Evolutionary conservation across 805 yeast genomes (phyloP), one percentile per base, ranked within the genome.

Genomic region (Saturnispora diversa): DNA sequence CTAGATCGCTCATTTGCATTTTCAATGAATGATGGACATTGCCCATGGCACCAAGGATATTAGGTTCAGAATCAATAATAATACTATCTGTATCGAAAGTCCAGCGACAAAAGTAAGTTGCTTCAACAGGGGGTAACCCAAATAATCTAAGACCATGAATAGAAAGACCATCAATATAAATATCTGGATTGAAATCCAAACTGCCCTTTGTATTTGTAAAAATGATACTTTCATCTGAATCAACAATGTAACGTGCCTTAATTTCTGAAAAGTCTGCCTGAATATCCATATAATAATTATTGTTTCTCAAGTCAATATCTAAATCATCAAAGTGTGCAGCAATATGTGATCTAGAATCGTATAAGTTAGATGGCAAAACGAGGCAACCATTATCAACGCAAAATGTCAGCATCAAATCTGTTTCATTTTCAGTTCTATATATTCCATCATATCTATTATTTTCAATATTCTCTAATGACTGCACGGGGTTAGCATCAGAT

Each of bases 101-200:
- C 98, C 98, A 92, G 44, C 84, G 80, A 52, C 96, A 87, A 47
- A 74, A 77, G 55, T 84, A 92, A 0, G 97, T 85, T 1, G 90
- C 86, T 54, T 85, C 94, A 6, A 69, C 65, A 0, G 97, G 97
- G 0, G 95, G 95, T 2, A 86, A 56, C 0, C 98, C 98, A 64
- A 86, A 86, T 79, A 88, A 77, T 52, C 97, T 69, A 58, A 90
- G 95, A 1, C 95, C 94, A 58, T 84, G 94, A 19, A 85, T 67
- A 2, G 69, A 53, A 10, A 82, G 54, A 1, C 80, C 77, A 52
- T 80, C 82, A 36, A 84, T 67, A 3, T 56, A 49, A 23, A 84
- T 50, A 32, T 76, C 75, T 1, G 77, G 68, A 4, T 47, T 39
- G 28, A 52, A 53, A 2, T 34, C 37, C 1, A 44, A 40, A 1